phyloP scores from a whole-genome alignment of 345 rosid species.

The Noccaea bulbosa region DNA sequence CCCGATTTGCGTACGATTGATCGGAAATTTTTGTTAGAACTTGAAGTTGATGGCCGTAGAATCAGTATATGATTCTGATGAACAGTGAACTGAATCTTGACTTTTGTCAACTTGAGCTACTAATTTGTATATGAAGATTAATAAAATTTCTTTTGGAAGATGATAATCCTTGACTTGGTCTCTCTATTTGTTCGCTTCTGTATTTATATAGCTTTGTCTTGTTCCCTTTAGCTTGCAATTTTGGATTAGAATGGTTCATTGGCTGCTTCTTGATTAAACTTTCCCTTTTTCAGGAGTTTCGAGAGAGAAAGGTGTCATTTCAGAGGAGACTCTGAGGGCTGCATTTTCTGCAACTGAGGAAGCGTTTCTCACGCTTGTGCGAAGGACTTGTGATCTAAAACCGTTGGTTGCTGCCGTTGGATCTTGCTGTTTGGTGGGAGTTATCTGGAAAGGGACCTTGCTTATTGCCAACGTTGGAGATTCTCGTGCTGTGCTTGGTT shows the following conservation, averaged over 20 bases:
- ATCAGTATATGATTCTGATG: neutral
- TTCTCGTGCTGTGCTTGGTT: conserved; percentile 91
- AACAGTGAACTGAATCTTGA: conserved; percentile 40
- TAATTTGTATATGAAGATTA: neutral
- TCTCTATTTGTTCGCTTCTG: conserved; percentile 28
- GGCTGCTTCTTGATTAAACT: conserved; percentile 24
- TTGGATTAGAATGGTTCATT: neutral
- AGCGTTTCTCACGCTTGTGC: conserved; percentile 88
- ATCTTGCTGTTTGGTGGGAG: conserved; percentile 91
- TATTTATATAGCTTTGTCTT: conserved; percentile 24
- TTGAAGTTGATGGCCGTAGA: neutral
- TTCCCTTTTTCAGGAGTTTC: conserved; percentile 59
- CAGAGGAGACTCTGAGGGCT: conserved; percentile 71
- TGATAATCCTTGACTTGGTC: conserved; percentile 18
- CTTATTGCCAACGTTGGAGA: conserved; percentile 91
- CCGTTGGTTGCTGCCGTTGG: conserved; percentile 89
- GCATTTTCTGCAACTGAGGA: conserved; percentile 87
- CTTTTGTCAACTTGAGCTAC: conserved; percentile 17
- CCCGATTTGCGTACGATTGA: neutral
- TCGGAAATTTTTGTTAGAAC: neutral
- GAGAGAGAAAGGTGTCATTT: conserved; percentile 58
- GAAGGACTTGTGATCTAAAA: conserved; percentile 63
- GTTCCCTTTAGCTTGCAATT: conserved; percentile 3
- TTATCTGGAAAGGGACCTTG: conserved; percentile 81
- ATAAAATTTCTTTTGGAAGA: conserved; percentile 26